Evolutionary conservation across 768 basidiomycete genomes (phyloP), one percentile per base, ranked within the genome.

Genomic region (Russula earlei): DNA sequence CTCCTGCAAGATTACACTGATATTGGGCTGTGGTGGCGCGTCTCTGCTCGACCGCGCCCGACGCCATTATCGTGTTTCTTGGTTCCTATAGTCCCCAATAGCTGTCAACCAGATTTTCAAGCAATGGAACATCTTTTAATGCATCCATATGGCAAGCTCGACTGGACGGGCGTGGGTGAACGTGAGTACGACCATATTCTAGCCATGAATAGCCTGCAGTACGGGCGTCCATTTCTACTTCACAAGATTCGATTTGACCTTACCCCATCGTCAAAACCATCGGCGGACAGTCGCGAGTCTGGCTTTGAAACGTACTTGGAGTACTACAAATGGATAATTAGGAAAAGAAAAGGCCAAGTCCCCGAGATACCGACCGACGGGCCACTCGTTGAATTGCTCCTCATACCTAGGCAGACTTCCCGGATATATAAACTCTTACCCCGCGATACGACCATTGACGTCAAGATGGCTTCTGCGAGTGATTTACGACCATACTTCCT

Each of bases 1-100:
- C 66, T 77, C 38, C 80, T 93, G 72, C 73, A 81, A n/a, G 74
- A 79, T 36, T 90, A 79, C 67, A 90, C 84, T 48, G 77, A 71
- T 62, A 69, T 72, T 62, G 79, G 80, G 15, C 72, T 87, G 43
- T 81, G 77, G 75, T 79, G 77, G 69, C 78, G 79, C 62, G 75
- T 84, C 66, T 83, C 84, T 7, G 75, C 77, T 3, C 77, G 78
- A 51, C 80, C 80, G 0, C 70, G 85, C 58, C 63, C 68, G 20
- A 69, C 71, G 3, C 75, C 75, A 7, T 71, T 83, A 45, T 78
- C 79, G 54, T 75, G 82, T 56, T 87, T 81, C 66, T 69, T 92
- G 36, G 79, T 86, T 22, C 88, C 85, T 5, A 68, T 92, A 46
- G 74, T 71, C n/a, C 64, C 67, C 40, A 68, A 74, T 27, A 65